Percentiles rank a stretch among this genome's conserved stretches.
phyloP scores from a whole-genome alignment of 495 filamentous ascomycete genomes.

The Trichoderma virens region DNA sequence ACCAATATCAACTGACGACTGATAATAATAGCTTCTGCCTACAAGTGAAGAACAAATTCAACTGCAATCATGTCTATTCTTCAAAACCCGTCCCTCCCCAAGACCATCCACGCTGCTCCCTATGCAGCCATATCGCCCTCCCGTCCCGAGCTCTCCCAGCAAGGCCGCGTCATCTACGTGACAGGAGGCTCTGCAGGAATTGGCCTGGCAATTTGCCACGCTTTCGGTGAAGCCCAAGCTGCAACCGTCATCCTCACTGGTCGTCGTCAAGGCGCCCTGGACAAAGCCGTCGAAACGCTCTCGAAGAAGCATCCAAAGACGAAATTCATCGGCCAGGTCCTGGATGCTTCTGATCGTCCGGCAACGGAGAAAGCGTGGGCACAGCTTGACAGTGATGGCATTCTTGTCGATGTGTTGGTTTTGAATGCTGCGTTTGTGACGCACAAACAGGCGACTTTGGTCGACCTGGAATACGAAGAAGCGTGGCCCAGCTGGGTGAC shows the following conservation, averaged over 20 bases:
- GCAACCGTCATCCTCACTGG: conserved; percentile 27
- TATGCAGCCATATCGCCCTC: conserved; percentile 38
- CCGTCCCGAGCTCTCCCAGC: conserved; percentile 32
- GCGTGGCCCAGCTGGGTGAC: conserved; percentile 26
- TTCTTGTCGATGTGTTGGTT: conserved; percentile 32
- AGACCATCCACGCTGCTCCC: conserved; percentile 24
- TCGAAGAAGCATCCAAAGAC: conserved; percentile 14
- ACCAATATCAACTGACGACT: too few relatives aligned
- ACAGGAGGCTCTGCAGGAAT: conserved; percentile 36
- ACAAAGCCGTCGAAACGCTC: conserved; percentile 15
- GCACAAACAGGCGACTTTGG: background rate
- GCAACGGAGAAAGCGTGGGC: conserved; percentile 28
- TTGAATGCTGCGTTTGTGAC: conserved; percentile 28
- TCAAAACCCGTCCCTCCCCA: background rate
- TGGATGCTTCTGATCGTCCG: conserved; percentile 21
- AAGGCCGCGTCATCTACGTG: conserved; percentile 38
- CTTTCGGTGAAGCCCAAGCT: conserved; percentile 29
- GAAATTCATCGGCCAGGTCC: conserved; percentile 14
- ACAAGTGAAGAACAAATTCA: too few relatives aligned
- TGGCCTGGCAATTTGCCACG: conserved; percentile 27
- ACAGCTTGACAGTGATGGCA: conserved; percentile 19
- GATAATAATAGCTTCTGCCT: too few relatives aligned
- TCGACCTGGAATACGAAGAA: conserved; percentile 20
- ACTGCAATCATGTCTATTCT: background rate
- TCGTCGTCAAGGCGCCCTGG: conserved; percentile 17